These are phyloP conservation scores for Podospora fimiseda DNA, from an alignment of 495 filamentous ascomycete species.

Conservation along the genomic window DNA sequence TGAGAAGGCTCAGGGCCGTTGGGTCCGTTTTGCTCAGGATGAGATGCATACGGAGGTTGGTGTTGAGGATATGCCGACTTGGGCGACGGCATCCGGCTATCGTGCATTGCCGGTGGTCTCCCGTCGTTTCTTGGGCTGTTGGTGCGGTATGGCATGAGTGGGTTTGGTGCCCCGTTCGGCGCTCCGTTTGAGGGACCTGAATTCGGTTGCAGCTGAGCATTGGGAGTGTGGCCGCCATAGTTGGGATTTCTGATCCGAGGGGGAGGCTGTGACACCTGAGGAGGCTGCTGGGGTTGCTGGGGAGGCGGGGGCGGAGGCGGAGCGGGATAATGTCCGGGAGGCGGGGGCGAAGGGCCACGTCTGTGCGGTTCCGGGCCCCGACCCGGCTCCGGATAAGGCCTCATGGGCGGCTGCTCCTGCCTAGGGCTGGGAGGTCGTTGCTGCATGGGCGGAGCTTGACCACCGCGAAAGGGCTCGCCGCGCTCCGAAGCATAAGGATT, in stretches of 20 bases:
- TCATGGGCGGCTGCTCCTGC: slow-evolving; percentile 58
- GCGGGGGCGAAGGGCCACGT: slow-evolving; percentile 41
- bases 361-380: slow-evolving; percentile 38
- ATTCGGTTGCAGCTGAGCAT: slow-evolving; percentile 35
- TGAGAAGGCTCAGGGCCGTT: slow-evolving; percentile 69
- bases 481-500: slow-evolving; percentile 69
- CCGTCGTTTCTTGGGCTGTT: slow-evolving; percentile 79
- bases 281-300: slow-evolving; percentile 42
- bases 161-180: slow-evolving; percentile 47
- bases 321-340: slow-evolving; percentile 57
- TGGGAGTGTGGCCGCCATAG: slow-evolving; percentile 57
- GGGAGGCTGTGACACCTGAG: slow-evolving; percentile 27
- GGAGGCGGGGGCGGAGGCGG: slow-evolving; percentile 49
- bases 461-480: slow-evolving; percentile 55
- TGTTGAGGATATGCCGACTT: slow-evolving; percentile 75
- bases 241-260: slow-evolving; percentile 63
- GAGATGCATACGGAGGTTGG: slow-evolving; percentile 66
- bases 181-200: slow-evolving; percentile 23
- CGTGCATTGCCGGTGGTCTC: slow-evolving; percentile 64
- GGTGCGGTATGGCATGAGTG: slow-evolving; percentile 69
- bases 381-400: slow-evolving; percentile 66
- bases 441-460: slow-evolving; percentile 46
- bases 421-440: slow-evolving; percentile 63
- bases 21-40: slow-evolving; percentile 51
- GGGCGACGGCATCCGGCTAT: slow-evolving; percentile 78